These are phyloP conservation scores for Penicillium parvum DNA, from an alignment of 495 filamentous ascomycete genomes.

Conservation along the genomic window DNA sequence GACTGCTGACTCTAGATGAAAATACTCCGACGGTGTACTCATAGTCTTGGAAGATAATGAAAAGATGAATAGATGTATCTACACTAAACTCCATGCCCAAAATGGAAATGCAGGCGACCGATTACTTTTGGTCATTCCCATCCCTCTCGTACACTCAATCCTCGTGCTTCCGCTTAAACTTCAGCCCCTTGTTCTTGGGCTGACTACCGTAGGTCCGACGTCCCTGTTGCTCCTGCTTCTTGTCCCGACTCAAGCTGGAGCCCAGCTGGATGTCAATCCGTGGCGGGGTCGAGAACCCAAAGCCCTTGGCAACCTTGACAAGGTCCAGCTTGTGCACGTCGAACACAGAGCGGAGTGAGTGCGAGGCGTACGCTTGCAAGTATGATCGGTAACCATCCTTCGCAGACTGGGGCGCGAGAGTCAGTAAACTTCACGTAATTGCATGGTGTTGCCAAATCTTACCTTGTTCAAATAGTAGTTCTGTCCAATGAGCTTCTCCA, in stretches of 20 bases:
- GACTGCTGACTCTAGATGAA: too few relatives aligned
- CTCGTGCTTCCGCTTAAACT: slow-evolving; percentile 45
- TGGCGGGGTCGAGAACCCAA: slow-evolving; percentile 86
- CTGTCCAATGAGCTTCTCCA: slow-evolving; percentile 84
- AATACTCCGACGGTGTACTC: too few relatives aligned
- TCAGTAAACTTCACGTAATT: slow-evolving; percentile 12
- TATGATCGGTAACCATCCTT: slow-evolving; percentile 78
- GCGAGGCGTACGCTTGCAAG: slow-evolving; percentile 89
- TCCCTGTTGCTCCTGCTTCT: slow-evolving; percentile 66
- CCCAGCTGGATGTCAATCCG: slow-evolving; percentile 86
- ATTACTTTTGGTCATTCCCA: slow-evolving; percentile 16
- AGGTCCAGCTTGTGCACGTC: slow-evolving; percentile 92
- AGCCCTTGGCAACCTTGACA: slow-evolving; percentile 88
- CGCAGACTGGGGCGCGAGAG: slow-evolving; percentile 42
- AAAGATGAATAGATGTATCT: slow-evolving; percentile 32
- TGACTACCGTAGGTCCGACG: slow-evolving; percentile 80
- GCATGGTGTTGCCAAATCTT: slow-evolving; percentile 5
- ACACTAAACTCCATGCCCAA: slow-evolving; percentile 27
- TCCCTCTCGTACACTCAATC: slow-evolving; percentile 16
- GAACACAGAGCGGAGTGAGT: slow-evolving; percentile 84
- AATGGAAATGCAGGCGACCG: slow-evolving; percentile 24
- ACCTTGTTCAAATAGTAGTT: slow-evolving; percentile 97
- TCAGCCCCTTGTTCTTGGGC: slow-evolving; percentile 43
- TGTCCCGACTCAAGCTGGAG: slow-evolving; percentile 81
- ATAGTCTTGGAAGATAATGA: slow-evolving; percentile 12